Evolutionary conservation across 108 stramenopile genomes (phyloP).

Genomic region (Licmophora abbreviata): DNA sequence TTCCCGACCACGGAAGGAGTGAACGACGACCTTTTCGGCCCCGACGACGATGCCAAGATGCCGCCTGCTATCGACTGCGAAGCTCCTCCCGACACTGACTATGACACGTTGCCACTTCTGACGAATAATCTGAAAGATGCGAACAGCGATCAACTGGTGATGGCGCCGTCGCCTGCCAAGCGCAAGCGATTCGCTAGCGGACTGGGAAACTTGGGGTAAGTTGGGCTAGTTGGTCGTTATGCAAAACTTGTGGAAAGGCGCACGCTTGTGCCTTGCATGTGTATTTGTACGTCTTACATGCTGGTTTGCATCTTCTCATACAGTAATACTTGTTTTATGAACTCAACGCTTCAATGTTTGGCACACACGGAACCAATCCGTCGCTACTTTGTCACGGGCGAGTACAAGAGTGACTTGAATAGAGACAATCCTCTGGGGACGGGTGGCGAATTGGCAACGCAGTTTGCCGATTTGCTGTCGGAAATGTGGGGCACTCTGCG

Average conservation of each 20-base stretch:
- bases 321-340: conserved; percentile 86
- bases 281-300: neutral
- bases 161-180: conserved; percentile 6
- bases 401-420: conserved; percentile 76
- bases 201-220: conserved; percentile 88
- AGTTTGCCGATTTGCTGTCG: conserved; percentile 76
- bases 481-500: conserved; percentile 79
- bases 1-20: neutral
- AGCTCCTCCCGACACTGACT: conserved; percentile 24
- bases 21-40: neutral
- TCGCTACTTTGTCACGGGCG: conserved; percentile 80
- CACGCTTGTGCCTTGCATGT: conserved; percentile 52
- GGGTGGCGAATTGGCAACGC: conserved; percentile 85
- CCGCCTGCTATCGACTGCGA: too few relatives aligned
- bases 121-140: neutral
- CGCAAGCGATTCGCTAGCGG: conserved; percentile 56
- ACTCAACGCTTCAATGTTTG: conserved; percentile 83
- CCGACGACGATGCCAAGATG: too few relatives aligned
- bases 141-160: neutral
- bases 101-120: conserved; percentile 4
- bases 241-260: too few relatives aligned
- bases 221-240: too few relatives aligned
- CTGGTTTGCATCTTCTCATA: neutral
- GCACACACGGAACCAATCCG: conserved; percentile 65
- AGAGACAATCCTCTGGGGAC: conserved; percentile 89